Base-by-base conservation (phyloP, 2,329 filamentous ascomycete genomes). In the Xylaria sp. region DNA sequence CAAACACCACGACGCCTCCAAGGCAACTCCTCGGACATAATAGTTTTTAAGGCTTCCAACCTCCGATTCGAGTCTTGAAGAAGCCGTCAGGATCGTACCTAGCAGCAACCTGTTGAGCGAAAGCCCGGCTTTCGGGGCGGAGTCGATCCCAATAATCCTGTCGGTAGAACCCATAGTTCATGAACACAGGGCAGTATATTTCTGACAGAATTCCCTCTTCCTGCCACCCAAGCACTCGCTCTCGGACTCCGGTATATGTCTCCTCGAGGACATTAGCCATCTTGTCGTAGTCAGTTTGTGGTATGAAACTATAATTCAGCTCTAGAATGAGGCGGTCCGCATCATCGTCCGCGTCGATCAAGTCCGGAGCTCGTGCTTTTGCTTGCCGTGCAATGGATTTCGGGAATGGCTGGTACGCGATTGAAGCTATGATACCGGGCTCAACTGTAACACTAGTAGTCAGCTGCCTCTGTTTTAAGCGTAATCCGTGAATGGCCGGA, bases 61-160 rank as follows among this genome's bases (percentile, higher is more conserved):
- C 82, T 1, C 80, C 81, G 2, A 80, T 82, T 42, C 81, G 71
- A 25, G 76, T 72, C 47, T 74, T 73, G 69, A 82, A 83, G 69
- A 83, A 72, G 1, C 78, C 78, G 1, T 76, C 68, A 1, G 81
- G 80, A 61, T 84, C 82, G 23, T 82, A 79, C 10, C 74, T 70
- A 0, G 71, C 71, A 5, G 78, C 74, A 10, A 83, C 80, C 5
- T 51, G 37, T 40, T 74, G 71, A 1, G 81, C 82, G 50, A 83
- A 74, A 42, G 73, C 71, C 51, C 76, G 69, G 62, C 72, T 80
- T 71, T 77, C 78, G 0, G 79, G 76, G 64, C 76, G 79, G 66
- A 84, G 64, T 42, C 82, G 72, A 0, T 76, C 78, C 69, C 79
- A 84, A 69, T 83, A 83, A 58, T 84, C 82, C 68, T 83, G 78